Evolutionary conservation across 1,139 yeast species (phyloP), one percentile per base, ranked within the genome.

Genomic region (Debaryomyces subglobosus): DNA sequence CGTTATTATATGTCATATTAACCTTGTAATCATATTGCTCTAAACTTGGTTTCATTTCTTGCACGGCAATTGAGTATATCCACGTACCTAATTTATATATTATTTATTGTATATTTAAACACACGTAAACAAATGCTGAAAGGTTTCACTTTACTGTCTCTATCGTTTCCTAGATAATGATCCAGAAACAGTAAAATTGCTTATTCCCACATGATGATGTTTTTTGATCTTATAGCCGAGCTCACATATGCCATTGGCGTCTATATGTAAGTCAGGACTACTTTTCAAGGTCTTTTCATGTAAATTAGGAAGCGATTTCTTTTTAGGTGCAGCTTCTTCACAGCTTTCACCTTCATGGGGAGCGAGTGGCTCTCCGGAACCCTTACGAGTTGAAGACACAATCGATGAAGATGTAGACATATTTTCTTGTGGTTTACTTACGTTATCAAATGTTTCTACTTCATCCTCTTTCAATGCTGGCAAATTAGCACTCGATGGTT

Each of bases 161-260:
- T 27, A 57, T 33, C 62, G 48, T 42, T 54, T 57, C 44, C 65
- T 57, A 9, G 62, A 51, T 23, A 58, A 42, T 5, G 61, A 48
- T 3, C 75, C 74, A 5, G 68, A 59, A 23, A 67, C 64, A 1
- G 69, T 64, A 35, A 64, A 68, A 39, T 65, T 68, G 56, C 74
- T 69, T 9, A 74, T 62, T 12, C 73, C 79, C 43, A 67, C 59
- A 55, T 77, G 81, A 56, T 74, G 78, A 55, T 77, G 81, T 56
- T 67, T 74, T 51, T 64, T 73, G 42, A 77, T 63, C 53, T 62
- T 70, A 53, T 76, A 77, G 2, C 81, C 81, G 49, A 76, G 66
- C 32, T 74, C 75, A 55, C 80, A 74, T 42, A 60, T 46, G 2
- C 79, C 79, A 50, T 56, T 61, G 24, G 60, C 48, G 46, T 72